phyloP scores from a whole-genome alignment of 2,329 filamentous ascomycete genomes.

The Blastomyces parvus region DNA sequence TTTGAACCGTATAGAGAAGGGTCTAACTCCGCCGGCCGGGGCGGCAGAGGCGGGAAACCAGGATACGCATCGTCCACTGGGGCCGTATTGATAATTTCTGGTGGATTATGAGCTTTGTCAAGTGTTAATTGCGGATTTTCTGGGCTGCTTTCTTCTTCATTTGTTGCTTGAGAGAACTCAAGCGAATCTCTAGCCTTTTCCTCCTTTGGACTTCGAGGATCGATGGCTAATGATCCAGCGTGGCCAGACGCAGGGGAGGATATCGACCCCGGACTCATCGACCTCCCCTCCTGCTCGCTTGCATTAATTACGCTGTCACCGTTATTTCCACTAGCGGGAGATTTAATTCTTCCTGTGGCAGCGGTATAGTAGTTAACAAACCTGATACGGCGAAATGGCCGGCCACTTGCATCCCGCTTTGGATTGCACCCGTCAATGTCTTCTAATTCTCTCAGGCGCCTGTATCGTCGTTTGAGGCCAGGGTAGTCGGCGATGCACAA shows the following conservation, averaged over 20 bases:
- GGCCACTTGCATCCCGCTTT: conserved; percentile 24
- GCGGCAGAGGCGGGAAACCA: conserved; percentile 40
- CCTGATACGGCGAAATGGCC: conserved; percentile 45
- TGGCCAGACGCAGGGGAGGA: neutral
- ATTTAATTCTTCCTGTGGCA: conserved; percentile 63
- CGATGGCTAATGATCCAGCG: conserved; percentile 9
- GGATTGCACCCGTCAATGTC: conserved; percentile 51
- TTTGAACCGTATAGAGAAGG: conserved; percentile 53
- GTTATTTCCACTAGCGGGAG: conserved; percentile 13
- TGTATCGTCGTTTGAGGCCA: conserved; percentile 61
- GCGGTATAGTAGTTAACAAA: conserved; percentile 88
- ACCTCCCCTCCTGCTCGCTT: neutral
- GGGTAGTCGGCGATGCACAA: conserved; percentile 68
- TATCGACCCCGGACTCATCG: neutral
- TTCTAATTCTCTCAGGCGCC: conserved; percentile 59
- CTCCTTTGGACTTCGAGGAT: conserved; percentile 35
- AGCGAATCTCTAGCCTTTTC: neutral
- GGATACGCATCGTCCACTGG: neutral
- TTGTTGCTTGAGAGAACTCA: neutral
- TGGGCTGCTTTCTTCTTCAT: neutral
- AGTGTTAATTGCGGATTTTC: neutral
- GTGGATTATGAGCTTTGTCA: neutral
- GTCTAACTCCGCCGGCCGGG: conserved; percentile 48
- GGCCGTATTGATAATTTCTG: neutral
- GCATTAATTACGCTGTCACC: neutral